These are phyloP conservation scores for Tolypocladium capitatum DNA, from an alignment of 2,329 filamentous ascomycete genomes.

Conservation along the genomic window DNA sequence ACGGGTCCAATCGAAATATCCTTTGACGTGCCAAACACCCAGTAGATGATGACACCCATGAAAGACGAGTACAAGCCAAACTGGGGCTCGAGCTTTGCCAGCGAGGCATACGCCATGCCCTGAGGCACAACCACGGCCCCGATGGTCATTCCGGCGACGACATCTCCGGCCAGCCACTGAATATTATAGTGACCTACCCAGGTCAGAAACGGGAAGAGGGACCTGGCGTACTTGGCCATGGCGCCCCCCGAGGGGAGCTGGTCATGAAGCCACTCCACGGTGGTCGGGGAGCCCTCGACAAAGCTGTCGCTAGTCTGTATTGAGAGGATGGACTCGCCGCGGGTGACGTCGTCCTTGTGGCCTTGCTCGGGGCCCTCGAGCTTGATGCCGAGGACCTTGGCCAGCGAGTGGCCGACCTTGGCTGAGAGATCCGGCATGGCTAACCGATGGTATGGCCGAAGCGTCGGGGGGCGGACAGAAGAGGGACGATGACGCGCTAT, in stretches of 20 bases:
- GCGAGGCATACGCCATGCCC: conserved; percentile 84
- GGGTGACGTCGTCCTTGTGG: conserved; percentile 46
- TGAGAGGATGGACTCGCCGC: conserved; percentile 71
- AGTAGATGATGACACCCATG: conserved; percentile 88
- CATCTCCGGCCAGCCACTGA: conserved; percentile 78
- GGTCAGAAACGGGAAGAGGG: conserved; percentile 74
- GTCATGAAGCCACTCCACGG: conserved; percentile 55
- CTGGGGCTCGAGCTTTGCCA: conserved; percentile 67
- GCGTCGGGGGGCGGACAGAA: background rate
- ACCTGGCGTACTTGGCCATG: conserved; percentile 46
- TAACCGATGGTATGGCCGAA: too few relatives aligned
- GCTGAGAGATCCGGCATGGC: conserved; percentile 27
- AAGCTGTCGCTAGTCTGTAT: conserved; percentile 62
- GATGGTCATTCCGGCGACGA: conserved; percentile 59
- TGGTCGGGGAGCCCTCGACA: conserved; percentile 68
- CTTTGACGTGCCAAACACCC: conserved; percentile 96
- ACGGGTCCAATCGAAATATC: conserved; percentile 97
- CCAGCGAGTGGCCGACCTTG: conserved; percentile 58
- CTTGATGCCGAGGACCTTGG: conserved; percentile 73
- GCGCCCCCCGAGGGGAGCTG: conserved; percentile 46
- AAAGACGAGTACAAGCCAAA: conserved; percentile 83
- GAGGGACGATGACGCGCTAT: background rate
- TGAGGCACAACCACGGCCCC: conserved; percentile 77
- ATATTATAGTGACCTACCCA: conserved; percentile 86
- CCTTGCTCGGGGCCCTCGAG: conserved; percentile 42